Evolutionary conservation across 148 eudicot species (phyloP).

Genomic region (Vaccinium macrocarpon): DNA sequence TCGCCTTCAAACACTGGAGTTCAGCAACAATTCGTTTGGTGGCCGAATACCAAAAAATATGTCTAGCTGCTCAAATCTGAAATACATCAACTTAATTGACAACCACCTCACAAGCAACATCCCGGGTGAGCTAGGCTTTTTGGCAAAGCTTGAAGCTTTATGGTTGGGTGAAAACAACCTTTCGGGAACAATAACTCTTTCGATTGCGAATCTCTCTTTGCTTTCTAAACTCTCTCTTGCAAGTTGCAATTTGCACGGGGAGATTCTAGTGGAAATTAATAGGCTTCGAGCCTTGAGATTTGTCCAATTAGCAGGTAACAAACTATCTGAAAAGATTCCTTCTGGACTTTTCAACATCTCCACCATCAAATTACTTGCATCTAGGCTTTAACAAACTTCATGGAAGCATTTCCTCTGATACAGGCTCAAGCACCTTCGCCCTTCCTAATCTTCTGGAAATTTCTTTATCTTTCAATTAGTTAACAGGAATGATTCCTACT

Average conservation of each 20-base stretch:
- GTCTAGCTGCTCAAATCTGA: not conserved
- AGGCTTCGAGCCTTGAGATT: not conserved
- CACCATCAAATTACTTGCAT: not conserved
- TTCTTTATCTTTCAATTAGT: accelerated
- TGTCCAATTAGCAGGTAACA: accelerated
- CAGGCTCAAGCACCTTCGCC: not conserved
- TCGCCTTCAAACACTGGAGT: accelerated
- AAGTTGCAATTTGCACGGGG: not conserved
- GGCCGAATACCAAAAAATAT: not conserved
- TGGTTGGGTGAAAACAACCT: accelerated
- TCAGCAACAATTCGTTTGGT: not conserved
- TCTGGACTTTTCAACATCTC: not conserved
- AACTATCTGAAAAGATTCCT: not conserved
- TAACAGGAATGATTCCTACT: not conserved
- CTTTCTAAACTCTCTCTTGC: accelerated
- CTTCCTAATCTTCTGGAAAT: not conserved
- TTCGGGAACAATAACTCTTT: not conserved
- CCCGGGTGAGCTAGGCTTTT: not conserved
- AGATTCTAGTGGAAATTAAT: not conserved
- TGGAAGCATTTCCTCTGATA: not conserved
- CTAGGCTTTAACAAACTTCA: not conserved
- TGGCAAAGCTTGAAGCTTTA: not conserved
- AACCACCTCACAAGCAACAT: not conserved
- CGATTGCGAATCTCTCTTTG: not conserved
- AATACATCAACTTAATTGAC: accelerated